Evolutionary conservation across 371 early-diverging fungal genomes (phyloP).

Genomic region (Mortierella sp.): DNA sequence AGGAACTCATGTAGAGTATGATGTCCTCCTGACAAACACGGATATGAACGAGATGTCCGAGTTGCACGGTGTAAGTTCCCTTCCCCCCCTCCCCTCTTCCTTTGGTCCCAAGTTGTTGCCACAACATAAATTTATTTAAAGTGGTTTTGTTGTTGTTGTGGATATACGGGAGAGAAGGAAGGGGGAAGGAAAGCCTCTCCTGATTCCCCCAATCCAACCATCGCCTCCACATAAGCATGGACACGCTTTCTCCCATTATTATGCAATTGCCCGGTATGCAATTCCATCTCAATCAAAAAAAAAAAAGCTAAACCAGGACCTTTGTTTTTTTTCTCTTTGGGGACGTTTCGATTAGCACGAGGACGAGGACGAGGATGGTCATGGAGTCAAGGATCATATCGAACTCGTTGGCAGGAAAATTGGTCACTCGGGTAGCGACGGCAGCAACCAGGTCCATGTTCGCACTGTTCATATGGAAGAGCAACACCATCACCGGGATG

Average conservation of each 20-base stretch:
- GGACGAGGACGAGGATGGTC: constrained; percentile 15
- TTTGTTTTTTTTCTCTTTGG: not conserved
- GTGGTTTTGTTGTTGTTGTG: not conserved
- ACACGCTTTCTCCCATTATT: no score
- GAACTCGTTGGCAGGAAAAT: constrained; percentile 11
- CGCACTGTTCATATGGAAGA: constrained; percentile 2
- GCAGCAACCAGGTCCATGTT: not conserved
- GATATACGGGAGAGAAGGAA: constrained; percentile 1
- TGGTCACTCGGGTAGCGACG: not conserved
- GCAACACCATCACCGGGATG: constrained; percentile 15
- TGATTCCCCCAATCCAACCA: no score
- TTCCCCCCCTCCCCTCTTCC: no score
- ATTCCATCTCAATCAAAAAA: not conserved
- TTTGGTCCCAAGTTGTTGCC: no score
- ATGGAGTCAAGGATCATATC: constrained; percentile 12
- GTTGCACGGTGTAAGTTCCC: constrained; percentile 22
- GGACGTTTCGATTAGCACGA: not conserved
- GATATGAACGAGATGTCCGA: constrained; percentile 37
- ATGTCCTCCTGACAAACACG: constrained; percentile 30
- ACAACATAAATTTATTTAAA: not conserved
- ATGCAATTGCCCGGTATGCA: no score
- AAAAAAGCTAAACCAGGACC: not conserved
- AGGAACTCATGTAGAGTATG: constrained; percentile 34
- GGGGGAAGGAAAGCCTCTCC: not conserved
- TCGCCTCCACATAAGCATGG: no score